phyloP scores from a whole-genome alignment of 1,284 basidiomycete genomes.

The Moniliella sp. region DNA sequence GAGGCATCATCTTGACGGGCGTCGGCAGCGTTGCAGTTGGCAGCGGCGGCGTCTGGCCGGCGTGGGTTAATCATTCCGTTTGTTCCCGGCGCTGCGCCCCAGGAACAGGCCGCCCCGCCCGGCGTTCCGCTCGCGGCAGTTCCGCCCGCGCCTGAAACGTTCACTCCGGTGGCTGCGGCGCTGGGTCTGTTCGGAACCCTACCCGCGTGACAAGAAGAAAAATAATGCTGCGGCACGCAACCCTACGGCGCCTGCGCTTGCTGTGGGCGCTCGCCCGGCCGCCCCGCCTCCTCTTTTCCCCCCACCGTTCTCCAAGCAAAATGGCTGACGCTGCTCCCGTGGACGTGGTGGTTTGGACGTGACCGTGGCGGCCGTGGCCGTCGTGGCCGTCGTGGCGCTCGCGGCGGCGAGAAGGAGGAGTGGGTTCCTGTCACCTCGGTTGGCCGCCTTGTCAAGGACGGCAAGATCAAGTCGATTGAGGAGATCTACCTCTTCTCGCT shows the following conservation, averaged over 20 bases:
- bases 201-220: too few species aligned
- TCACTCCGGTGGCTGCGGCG: not conserved
- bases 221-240: too few species aligned
- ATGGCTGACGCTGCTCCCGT: slow-evolving; percentile 36
- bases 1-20: too few species aligned
- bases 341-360: slow-evolving; percentile 40
- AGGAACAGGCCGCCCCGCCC: too few species aligned
- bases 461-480: slow-evolving; percentile 99
- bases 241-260: too few species aligned
- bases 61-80: too few species aligned
- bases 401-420: slow-evolving; percentile 86
- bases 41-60: too few species aligned
- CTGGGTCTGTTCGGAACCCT: too few species aligned
- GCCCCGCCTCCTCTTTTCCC: not conserved
- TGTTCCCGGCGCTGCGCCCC: too few species aligned
- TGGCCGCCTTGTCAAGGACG: slow-evolving; percentile 92
- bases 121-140: too few species aligned
- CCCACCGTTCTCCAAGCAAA: slow-evolving; percentile 9
- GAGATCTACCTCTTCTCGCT: slow-evolving; percentile 99
- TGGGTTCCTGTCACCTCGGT: slow-evolving; percentile 96
- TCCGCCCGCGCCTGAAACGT: not conserved
- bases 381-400: slow-evolving; percentile 75
- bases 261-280: not conserved
- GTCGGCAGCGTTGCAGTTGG: too few species aligned
- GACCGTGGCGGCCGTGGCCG: slow-evolving; percentile 57